These are phyloP conservation scores for Penicillium fimorum DNA, from an alignment of 495 filamentous ascomycete species.

Conservation along the genomic window DNA sequence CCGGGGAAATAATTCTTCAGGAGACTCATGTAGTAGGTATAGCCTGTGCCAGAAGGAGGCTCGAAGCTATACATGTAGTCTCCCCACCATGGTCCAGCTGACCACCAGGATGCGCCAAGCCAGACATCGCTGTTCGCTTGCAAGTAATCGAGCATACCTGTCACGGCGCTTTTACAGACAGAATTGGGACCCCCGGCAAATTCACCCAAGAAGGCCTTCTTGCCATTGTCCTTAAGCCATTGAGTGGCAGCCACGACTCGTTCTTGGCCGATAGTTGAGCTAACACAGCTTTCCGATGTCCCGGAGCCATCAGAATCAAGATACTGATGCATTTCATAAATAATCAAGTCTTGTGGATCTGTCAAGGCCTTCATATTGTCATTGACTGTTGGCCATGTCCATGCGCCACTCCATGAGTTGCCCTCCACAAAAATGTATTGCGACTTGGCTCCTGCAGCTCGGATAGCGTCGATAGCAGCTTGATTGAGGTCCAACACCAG, in stretches of 20 bases:
- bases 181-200: slow-evolving; percentile 64
- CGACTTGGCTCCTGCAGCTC: slow-evolving; percentile 58
- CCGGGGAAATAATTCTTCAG: slow-evolving; percentile 23
- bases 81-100: slow-evolving; percentile 57
- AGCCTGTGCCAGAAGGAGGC: slow-evolving; percentile 51
- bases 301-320: slow-evolving; percentile 52
- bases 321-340: slow-evolving; percentile 16
- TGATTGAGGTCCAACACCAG: slow-evolving; percentile 68
- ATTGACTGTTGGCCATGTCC: slow-evolving; percentile 50
- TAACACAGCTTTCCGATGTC: slow-evolving; percentile 55
- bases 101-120: slow-evolving; percentile 68
- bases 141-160: slow-evolving; percentile 59
- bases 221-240: slow-evolving; percentile 64
- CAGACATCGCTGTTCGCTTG: slow-evolving; percentile 61
- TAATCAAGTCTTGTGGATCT: slow-evolving; percentile 43
- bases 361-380: slow-evolving; percentile 52
- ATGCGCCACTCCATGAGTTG: slow-evolving; percentile 62
- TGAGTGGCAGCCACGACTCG: slow-evolving; percentile 59
- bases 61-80: slow-evolving; percentile 58
- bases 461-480: slow-evolving; percentile 67
- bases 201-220: slow-evolving; percentile 66
- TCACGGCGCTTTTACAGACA: slow-evolving; percentile 59
- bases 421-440: slow-evolving; percentile 71
- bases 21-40: slow-evolving; percentile 30
- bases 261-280: slow-evolving; percentile 57